Percentiles rank a stretch among this genome's conserved stretches.
phyloP scores from a whole-genome alignment of 352 stramenopile species.

The Pseudoperonospora humuli region DNA sequence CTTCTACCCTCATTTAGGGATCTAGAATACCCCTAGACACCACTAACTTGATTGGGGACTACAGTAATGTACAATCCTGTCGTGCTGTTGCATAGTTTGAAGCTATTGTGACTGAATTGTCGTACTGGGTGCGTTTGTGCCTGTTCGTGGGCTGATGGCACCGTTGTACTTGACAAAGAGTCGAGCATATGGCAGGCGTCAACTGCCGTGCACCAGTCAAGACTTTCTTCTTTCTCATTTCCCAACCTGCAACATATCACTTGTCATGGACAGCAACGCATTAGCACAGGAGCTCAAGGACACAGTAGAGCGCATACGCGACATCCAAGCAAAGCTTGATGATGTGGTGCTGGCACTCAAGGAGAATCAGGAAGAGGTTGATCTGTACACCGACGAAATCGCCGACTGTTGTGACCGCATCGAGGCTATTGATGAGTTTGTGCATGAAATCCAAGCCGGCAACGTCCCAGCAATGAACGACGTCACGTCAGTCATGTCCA shows the following conservation, averaged over 20 bases:
- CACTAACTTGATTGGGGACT: too few relatives aligned
- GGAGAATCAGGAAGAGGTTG: conserved; percentile 28
- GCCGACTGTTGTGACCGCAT: conserved; percentile 32
- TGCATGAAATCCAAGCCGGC: conserved; percentile 22
- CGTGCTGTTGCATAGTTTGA: too few relatives aligned
- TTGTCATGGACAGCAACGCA: conserved; percentile 13
- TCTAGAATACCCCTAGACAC: too few relatives aligned
- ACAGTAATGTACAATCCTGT: too few relatives aligned
- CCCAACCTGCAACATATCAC: not conserved
- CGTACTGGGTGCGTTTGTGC: too few relatives aligned
- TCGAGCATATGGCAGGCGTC: too few relatives aligned
- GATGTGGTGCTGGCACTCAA: conserved; percentile 20
- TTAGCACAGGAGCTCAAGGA: conserved; percentile 26
- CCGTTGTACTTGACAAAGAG: too few relatives aligned
- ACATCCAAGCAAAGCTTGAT: conserved; percentile 18
- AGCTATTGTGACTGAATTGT: too few relatives aligned
- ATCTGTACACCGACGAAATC: conserved; percentile 31
- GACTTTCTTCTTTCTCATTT: not conserved
- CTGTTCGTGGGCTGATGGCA: too few relatives aligned
- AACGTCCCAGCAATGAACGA: conserved; percentile 22
- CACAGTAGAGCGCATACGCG: conserved; percentile 14
- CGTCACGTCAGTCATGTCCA: conserved; percentile 9
- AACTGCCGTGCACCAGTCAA: not conserved
- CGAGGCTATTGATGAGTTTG: conserved; percentile 32
- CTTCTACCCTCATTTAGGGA: too few relatives aligned